A percentile compares a stretch with the other conserved stretches of the same genome.
These are phyloP conservation scores for Botrytis deweyae DNA, from an alignment of 2,329 filamentous ascomycete species.

Conservation along the genomic window DNA sequence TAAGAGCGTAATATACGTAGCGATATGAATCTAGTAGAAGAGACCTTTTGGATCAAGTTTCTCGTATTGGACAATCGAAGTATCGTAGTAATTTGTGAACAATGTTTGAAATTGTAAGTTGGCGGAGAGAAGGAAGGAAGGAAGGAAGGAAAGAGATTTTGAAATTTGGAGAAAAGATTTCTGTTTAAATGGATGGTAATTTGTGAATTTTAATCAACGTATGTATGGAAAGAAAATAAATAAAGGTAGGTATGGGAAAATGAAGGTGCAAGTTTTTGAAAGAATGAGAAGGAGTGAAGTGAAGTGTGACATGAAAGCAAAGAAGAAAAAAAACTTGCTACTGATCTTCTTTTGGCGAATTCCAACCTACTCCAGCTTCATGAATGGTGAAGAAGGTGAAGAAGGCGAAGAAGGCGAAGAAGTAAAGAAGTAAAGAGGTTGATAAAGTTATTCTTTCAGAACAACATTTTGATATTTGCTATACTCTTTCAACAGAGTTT, in stretches of 20 bases:
- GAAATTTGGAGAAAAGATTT: not conserved
- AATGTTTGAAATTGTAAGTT: not conserved
- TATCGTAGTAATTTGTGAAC: not conserved
- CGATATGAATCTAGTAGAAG: not conserved
- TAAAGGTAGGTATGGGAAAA: not conserved
- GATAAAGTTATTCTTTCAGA: not conserved
- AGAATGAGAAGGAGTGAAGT: not conserved
- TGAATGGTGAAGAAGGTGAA: not conserved
- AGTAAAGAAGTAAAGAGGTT: not conserved
- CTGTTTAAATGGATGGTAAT: not conserved
- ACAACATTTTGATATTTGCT: not conserved
- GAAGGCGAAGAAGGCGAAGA: too few relatives aligned
- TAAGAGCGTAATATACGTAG: constrained; percentile 1
- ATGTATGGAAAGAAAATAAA: not conserved
- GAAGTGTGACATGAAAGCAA: constrained; percentile 5
- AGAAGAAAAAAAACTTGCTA: constrained; percentile 1
- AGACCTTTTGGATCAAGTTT: not conserved
- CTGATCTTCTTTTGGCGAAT: constrained; percentile 1
- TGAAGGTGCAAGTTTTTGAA: constrained; percentile 1
- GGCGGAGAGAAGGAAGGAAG: not conserved
- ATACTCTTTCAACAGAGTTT: not conserved
- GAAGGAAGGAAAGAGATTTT: not conserved
- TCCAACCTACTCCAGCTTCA: not conserved
- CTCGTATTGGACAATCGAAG: not conserved
- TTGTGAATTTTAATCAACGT: not conserved